Base-by-base conservation (phyloP, 2,329 filamentous ascomycete species). In the Aspergillus brasiliensis region DNA sequence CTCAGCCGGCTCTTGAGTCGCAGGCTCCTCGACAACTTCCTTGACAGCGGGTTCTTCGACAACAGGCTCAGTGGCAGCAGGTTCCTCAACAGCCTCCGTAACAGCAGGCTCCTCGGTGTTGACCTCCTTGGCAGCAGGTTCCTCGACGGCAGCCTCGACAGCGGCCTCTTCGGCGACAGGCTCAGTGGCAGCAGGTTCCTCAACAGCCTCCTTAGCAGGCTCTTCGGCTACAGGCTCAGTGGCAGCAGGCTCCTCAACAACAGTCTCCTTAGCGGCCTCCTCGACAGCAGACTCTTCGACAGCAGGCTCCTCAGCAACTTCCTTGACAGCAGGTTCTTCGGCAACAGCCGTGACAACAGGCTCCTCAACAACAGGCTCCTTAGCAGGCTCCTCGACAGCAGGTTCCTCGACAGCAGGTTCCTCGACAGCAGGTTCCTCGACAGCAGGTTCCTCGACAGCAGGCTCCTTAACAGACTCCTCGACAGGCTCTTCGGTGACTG, bases 241-340 rank as follows among this genome's bases (percentile, higher is more conserved):
- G 8, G 42, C 28, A n/a, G 37, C 44, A 48, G 23, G 13, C 31
- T 52, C 48, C 25, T 49, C 49, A 23, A 8, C 21, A 28, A 17
- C 37, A 17, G 59, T 38, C 40, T 64, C 64, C n/a, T 63, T 56
- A 8, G 25, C 48, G 4, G 19, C 21, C n/a, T 62, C 57, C 37
- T 61, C 53, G 19, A 42, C 51, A 48, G 57, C 17, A 23, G 64
- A 52, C n/a, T 66, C 63, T 15, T 53, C 55, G n/a, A 55, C 40
- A 17, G 52, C 51, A 25, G 37, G 7, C 37, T 56, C 55, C 15
- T 54, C 62, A 27, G 25, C 44, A 6, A 49, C 38, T 11, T 34
- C 37, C 44, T 56, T 42, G 3, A 31, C 23, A n/a, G 8, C 38
- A 19, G 37, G 27, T 13, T 40, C 21, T 13, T 54, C 51, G 19